Conservation (phyloP, 2,329 filamentous ascomycete genomes). For the Aspergillus uvarum region DNA sequence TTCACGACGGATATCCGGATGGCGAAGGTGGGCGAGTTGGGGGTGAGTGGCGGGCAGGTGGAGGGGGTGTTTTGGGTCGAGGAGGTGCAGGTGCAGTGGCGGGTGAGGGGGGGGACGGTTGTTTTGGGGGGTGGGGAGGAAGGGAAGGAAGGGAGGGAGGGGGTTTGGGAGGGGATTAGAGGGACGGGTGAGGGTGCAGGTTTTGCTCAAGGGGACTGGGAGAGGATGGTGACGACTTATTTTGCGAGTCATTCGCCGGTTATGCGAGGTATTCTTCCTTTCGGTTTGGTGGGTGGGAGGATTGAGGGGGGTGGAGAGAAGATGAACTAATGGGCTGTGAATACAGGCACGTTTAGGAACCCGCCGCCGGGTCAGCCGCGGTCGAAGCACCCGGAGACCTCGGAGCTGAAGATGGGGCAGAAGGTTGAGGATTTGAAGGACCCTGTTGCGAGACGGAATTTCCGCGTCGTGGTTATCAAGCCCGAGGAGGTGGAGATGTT, state of each 20-base stretch:
- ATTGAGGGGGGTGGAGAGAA: neutral
- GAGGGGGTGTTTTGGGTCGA: slow-evolving; percentile 83
- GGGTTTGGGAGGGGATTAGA: slow-evolving; percentile 35
- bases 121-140: slow-evolving; percentile 64
- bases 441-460: slow-evolving; percentile 67
- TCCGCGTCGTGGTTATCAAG: slow-evolving; percentile 82
- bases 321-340: neutral
- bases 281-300: neutral
- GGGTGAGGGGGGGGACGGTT: slow-evolving; percentile 73
- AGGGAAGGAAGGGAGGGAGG: slow-evolving; percentile 54
- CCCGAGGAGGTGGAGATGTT: slow-evolving; percentile 74
- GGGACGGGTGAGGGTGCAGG: slow-evolving; percentile 33
- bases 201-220: slow-evolving; percentile 53
- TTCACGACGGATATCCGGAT: slow-evolving; percentile 89
- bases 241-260: slow-evolving; percentile 84
- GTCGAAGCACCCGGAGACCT: slow-evolving; percentile 50
- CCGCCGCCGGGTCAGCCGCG: slow-evolving; percentile 66
- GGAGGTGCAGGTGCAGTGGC: slow-evolving; percentile 75
- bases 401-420: slow-evolving; percentile 54
- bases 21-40: slow-evolving; percentile 76
- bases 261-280: slow-evolving; percentile 62
- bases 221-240: slow-evolving; percentile 74
- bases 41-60: slow-evolving; percentile 64
- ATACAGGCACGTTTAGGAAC: slow-evolving; percentile 65
- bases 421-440: slow-evolving; percentile 72